Evolutionary conservation across 306 rosid genomes (phyloP).

Genomic region (Cicer chorassanicum): DNA sequence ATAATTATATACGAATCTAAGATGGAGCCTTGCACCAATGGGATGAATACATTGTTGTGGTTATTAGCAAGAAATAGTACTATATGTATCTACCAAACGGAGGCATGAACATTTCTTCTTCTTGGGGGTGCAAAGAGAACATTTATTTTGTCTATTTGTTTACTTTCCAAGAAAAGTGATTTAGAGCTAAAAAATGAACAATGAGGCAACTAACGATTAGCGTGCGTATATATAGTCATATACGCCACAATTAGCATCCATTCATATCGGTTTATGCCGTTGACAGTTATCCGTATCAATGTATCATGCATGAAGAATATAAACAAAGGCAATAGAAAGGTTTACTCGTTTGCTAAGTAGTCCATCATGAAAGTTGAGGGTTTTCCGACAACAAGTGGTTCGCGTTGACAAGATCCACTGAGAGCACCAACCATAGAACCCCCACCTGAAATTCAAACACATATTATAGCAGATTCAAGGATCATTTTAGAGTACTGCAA

Average conservation of each 20-base stretch:
- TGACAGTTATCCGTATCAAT: not conserved
- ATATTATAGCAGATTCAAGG: constrained; percentile 8
- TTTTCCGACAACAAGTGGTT: constrained; percentile 93
- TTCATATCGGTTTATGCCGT: not conserved
- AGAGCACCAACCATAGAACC: constrained; percentile 98
- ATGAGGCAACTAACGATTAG: no score
- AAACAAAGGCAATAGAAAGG: constrained; percentile 36
- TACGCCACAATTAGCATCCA: not conserved
- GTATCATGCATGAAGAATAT: constrained; percentile 18
- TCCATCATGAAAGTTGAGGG: constrained; percentile 99
- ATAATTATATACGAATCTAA: not conserved
- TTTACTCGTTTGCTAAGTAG: constrained; percentile 79
- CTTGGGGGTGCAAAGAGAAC: no score
- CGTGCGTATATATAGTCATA: not conserved
- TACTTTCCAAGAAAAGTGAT: no score
- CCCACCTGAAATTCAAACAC: constrained; percentile 71
- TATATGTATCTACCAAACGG: not conserved
- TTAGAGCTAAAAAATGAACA: no score
- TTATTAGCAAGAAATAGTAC: not conserved
- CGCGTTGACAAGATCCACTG: constrained; percentile 89
- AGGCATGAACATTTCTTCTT: constrained; percentile 24
- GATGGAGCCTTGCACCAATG: constrained; percentile 12
- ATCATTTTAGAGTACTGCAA: no score
- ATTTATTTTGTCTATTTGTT: no score
- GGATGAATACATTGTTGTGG: not conserved